phyloP scores from a whole-genome alignment of 2,329 filamentous ascomycete species.

The Epichloe elymi region DNA sequence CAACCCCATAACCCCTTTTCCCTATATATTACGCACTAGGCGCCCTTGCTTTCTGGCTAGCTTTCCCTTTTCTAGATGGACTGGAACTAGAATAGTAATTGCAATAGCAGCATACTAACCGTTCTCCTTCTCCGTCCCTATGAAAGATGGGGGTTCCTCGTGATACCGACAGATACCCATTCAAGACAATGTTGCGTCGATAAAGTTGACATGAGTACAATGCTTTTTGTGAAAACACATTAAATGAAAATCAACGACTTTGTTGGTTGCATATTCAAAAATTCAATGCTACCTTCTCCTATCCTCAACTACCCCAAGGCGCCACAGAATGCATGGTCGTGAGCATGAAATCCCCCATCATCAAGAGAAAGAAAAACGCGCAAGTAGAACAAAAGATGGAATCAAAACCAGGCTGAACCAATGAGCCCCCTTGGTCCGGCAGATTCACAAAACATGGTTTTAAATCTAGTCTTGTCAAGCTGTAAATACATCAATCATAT shows the following conservation, averaged over 20 bases:
- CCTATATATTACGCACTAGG: too few species aligned
- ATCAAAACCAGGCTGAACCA: not conserved
- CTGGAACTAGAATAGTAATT: too few species aligned
- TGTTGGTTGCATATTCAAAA: not conserved
- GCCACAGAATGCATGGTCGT: slow-evolving; percentile 3
- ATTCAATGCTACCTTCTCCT: not conserved
- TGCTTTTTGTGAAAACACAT: not conserved
- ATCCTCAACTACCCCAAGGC: not conserved
- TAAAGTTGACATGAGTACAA: too few species aligned
- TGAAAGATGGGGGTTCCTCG: too few species aligned
- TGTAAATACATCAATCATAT: slow-evolving; percentile 7
- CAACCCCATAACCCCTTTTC: too few species aligned
- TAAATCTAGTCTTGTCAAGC: not conserved
- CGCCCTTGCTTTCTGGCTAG: too few species aligned
- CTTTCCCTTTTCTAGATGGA: too few species aligned
- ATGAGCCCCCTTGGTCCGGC: not conserved
- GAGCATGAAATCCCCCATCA: slow-evolving; percentile 3
- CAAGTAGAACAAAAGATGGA: not conserved
- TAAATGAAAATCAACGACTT: not conserved
- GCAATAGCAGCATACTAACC: too few species aligned
- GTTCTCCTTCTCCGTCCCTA: too few species aligned
- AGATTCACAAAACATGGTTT: not conserved
- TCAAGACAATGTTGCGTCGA: not conserved
- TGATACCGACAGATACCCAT: not conserved
- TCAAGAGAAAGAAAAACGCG: not conserved